These are phyloP conservation scores for Zychaea mexicana DNA, from an alignment of 371 early-diverging fungal genomes.

Conservation along the genomic window DNA sequence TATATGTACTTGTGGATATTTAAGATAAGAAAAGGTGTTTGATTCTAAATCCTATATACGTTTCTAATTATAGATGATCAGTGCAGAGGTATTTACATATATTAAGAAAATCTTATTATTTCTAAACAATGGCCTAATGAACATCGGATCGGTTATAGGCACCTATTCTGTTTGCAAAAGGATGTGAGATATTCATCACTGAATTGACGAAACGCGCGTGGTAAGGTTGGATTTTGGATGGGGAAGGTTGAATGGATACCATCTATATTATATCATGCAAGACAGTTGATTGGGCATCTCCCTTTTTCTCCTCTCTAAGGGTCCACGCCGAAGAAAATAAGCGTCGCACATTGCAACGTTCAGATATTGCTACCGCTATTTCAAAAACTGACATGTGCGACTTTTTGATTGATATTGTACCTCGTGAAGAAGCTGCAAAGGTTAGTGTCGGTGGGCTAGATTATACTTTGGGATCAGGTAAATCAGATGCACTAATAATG, in stretches of 20 bases:
- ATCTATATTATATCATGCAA: neutral
- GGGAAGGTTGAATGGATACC: neutral
- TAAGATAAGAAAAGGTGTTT: too few species aligned
- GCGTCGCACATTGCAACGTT: slow-evolving; percentile 95
- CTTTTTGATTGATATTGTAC: slow-evolving; percentile 98
- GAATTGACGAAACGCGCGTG: slow-evolving; percentile 97
- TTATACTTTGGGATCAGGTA: neutral
- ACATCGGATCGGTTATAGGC: slow-evolving; percentile 59
- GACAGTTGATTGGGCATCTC: neutral
- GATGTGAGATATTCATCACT: slow-evolving; percentile 97
- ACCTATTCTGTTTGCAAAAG: slow-evolving; percentile 95
- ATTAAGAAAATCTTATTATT: neutral
- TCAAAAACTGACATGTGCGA: slow-evolving; percentile 97
- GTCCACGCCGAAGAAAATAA: slow-evolving; percentile 98
- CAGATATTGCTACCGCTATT: slow-evolving; percentile 95
- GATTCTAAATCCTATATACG: neutral
- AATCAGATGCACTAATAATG: too few species aligned
- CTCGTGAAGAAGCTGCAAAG: slow-evolving; percentile 79
- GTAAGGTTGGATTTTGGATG: slow-evolving; percentile 26
- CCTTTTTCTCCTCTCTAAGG: slow-evolving; percentile 39
- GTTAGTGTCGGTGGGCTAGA: neutral
- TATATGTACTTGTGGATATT: neutral
- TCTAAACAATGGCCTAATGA: neutral
- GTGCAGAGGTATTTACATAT: slow-evolving; percentile 30
- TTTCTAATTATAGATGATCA: slow-evolving; percentile 31